Conservation (phyloP, 306 rosid species). For the Begonia fuchsioides region DNA sequence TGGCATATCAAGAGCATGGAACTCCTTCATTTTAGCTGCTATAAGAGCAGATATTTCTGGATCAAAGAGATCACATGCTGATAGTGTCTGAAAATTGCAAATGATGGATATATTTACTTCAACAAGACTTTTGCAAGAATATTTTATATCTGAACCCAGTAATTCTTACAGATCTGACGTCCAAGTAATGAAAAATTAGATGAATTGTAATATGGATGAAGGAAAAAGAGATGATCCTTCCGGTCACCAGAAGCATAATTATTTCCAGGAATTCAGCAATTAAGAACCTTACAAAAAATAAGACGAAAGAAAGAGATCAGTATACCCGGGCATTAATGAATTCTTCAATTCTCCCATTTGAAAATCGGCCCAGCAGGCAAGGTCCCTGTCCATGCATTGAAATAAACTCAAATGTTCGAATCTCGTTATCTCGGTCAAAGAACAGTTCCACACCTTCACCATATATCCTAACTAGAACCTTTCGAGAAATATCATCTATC, state of each 20-base stretch:
- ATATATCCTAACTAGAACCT: slow-evolving; percentile 65
- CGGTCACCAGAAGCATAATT: too few relatives aligned
- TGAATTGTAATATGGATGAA: too few relatives aligned
- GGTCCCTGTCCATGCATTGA: slow-evolving; percentile 85
- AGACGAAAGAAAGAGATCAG: too few relatives aligned
- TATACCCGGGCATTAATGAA: slow-evolving; percentile 85
- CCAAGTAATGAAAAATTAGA: too few relatives aligned
- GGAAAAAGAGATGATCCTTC: too few relatives aligned
- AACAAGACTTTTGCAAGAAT: neutral
- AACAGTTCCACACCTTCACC: slow-evolving; percentile 81
- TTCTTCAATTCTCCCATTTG: slow-evolving; percentile 72
- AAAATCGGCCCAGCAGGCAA: slow-evolving; percentile 67
- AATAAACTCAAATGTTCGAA: slow-evolving; percentile 57
- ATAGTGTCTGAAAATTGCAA: slow-evolving; percentile 48
- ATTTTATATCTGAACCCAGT: too few relatives aligned
- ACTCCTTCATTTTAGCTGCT: slow-evolving; percentile 76
- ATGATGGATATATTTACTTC: slow-evolving; percentile 1
- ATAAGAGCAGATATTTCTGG: slow-evolving; percentile 55
- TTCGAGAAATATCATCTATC: slow-evolving; percentile 20
- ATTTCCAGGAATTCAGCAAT: too few relatives aligned
- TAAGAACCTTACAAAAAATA: too few relatives aligned
- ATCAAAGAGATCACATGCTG: slow-evolving; percentile 68
- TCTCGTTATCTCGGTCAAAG: slow-evolving; percentile 70
- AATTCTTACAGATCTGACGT: too few relatives aligned
- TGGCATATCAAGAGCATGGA: slow-evolving; percentile 69